These are phyloP conservation scores for Paragyromitra xinjiangensis DNA, from an alignment of 495 filamentous ascomycete genomes.

Conservation along the genomic window DNA sequence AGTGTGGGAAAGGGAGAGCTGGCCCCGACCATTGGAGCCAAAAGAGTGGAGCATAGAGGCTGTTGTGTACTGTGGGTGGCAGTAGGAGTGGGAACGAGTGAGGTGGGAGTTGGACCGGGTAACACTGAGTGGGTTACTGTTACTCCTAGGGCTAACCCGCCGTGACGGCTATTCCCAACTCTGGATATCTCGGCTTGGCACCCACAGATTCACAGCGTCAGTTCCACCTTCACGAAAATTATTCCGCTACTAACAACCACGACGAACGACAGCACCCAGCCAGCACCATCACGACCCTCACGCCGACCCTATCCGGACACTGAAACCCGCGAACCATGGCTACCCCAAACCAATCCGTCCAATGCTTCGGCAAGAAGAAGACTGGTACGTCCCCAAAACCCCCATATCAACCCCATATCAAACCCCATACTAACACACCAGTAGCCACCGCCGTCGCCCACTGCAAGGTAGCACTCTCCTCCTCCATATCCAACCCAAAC, in stretches of 20 bases:
- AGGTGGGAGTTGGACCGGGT: background rate
- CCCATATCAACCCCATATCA: background rate
- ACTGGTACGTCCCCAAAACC: constrained; percentile 65
- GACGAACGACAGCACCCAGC: constrained; percentile 40
- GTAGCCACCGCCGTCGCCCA: constrained; percentile 86
- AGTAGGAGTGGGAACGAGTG: background rate
- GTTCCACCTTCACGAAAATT: constrained; percentile 32
- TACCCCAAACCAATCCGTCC: constrained; percentile 77
- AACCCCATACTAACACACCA: constrained; percentile 28
- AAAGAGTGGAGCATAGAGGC: constrained; percentile 72
- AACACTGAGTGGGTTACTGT: background rate
- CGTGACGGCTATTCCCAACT: background rate
- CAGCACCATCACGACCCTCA: constrained; percentile 2
- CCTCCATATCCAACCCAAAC: background rate
- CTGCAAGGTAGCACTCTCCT: constrained; percentile 74
- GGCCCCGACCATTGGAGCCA: constrained; percentile 89
- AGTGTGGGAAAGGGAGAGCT: constrained; percentile 79
- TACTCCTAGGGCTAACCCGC: background rate
- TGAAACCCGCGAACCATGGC: constrained; percentile 67
- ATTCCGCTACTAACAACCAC: constrained; percentile 17
- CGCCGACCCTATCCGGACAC: constrained; percentile 4
- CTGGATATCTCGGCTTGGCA: background rate
- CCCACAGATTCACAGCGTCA: constrained; percentile 2
- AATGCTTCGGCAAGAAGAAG: constrained; percentile 97
- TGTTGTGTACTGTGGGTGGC: background rate